These are phyloP conservation scores for Ogataea pini DNA, from an alignment of 805 yeast species.

Conservation along the genomic window DNA sequence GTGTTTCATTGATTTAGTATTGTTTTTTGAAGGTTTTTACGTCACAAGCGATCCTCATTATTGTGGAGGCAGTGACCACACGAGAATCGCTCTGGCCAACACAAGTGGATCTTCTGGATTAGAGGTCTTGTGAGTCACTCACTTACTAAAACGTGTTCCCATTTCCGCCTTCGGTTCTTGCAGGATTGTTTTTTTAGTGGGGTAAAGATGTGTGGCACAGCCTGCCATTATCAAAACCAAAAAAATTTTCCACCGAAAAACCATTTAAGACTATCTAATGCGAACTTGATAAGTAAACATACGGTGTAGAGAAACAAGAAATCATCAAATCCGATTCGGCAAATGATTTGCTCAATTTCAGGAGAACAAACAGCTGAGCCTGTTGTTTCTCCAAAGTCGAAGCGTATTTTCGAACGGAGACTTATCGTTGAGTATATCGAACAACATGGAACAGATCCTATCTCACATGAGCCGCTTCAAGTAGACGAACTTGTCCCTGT, in stretches of 20 bases:
- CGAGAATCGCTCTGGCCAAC: not conserved
- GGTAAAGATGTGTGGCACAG: not conserved
- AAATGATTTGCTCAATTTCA: constrained; percentile 45
- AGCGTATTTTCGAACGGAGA: constrained; percentile 65
- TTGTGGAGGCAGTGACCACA: no score
- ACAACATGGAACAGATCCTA: constrained; percentile 74
- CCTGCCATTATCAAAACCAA: not conserved
- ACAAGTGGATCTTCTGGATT: not conserved
- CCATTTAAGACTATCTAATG: not conserved
- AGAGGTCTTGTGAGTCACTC: not conserved
- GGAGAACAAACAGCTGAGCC: constrained; percentile 73
- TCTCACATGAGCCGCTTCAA: constrained; percentile 60
- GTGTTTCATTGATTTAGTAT: not conserved
- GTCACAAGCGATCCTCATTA: no score
- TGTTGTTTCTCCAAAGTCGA: constrained; percentile 73
- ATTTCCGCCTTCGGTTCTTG: not conserved
- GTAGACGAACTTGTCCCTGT: constrained; percentile 57
- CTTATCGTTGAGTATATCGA: constrained; percentile 62
- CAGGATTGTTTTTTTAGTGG: not conserved
- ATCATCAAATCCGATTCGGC: not conserved
- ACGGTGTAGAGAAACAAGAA: not conserved
- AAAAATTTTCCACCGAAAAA: not conserved
- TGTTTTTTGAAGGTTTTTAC: no score
- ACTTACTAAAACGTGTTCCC: not conserved
- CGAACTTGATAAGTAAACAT: not conserved